Evolutionary conservation across 1,284 basidiomycete genomes (phyloP), one percentile per base, ranked within the genome.

Genomic region (Anthracocystis walkeri): DNA sequence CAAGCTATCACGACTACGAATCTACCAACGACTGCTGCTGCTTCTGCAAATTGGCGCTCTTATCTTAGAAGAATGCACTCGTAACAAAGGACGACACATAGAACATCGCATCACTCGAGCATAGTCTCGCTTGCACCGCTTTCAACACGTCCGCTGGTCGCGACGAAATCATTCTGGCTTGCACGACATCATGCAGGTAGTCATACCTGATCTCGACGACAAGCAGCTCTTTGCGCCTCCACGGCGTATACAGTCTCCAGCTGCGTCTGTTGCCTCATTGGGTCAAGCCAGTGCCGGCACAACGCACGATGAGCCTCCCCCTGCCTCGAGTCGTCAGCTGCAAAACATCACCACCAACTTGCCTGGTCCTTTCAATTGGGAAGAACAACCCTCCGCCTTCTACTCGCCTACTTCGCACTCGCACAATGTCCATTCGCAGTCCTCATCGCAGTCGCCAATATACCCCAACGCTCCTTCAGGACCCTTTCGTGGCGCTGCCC

Each of bases 141-240:
- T 12, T 7, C 23, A 14, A 35, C 25, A 18, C 54, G 33, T 33
- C 44, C 44, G 27, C 53, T 33, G 42, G 29, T 33, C 29, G 20
- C 20, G 54, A 27, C 38, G 8, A 38, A 38, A 10, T 14, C 31
- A 16, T 5, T n/a, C 51, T 12, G 38, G 2, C 14, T 33, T 8
- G 25, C n/a, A 10, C 2, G 10, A 27, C 56, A 59, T 35, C n/a
- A 76, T 76, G 70, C 82, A 84, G 71, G 80, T 84, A 44, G 75
- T 81, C 40, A 83, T 84, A 23, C 82, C 82, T 1, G 82, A 84
- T 60, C 63, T 84, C 38, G 82, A 84, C 49, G 82, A 80, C 31
- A 81, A 81, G 46, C 67, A 81, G 48, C 40, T 67, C 23, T 68
- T 79, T 27, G 67, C 60, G 23, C 73, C 67, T n/a, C 60, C 64